Percentiles rank a stretch among this genome's conserved stretches.
Conservation (phyloP, 192 early-diverging fungal species). For the Neocallimastix lanati region DNA sequence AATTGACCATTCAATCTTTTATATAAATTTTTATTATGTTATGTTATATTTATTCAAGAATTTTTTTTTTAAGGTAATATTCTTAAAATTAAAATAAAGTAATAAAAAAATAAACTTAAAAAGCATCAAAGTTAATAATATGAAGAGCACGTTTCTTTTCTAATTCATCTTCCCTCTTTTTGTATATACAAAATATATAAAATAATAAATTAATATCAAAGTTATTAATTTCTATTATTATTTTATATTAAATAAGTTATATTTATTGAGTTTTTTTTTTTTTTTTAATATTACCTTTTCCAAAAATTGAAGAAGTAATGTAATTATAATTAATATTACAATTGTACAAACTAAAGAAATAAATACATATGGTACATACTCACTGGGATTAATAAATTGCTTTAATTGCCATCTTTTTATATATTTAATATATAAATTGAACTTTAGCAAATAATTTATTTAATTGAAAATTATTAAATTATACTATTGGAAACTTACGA, state of each 20-base stretch:
- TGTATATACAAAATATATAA: too few species aligned
- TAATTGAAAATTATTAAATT: too few species aligned
- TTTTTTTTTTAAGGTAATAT: too few species aligned
- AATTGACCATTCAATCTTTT: too few species aligned
- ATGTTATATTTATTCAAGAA: too few species aligned
- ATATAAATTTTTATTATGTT: too few species aligned
- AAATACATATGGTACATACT: slow-evolving; percentile 66
- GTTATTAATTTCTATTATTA: too few species aligned
- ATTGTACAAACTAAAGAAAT: slow-evolving; percentile 51
- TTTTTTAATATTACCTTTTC: slow-evolving; percentile 48
- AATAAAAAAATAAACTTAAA: slow-evolving; percentile 16
- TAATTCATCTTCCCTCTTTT: slow-evolving; percentile 58
- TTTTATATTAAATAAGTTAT: too few species aligned
- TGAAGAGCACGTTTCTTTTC: slow-evolving; percentile 62
- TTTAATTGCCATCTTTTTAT: slow-evolving; percentile 59
- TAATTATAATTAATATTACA: slow-evolving; percentile 46
- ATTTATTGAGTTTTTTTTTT: too few species aligned
- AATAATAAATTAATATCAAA: too few species aligned
- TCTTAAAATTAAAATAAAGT: too few species aligned
- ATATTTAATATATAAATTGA: neutral
- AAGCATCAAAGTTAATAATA: slow-evolving; percentile 82
- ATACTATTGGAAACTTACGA: neutral
- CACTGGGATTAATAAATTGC: slow-evolving; percentile 72
- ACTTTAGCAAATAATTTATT: too few species aligned
- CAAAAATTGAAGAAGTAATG: slow-evolving; percentile 45